phyloP scores from a whole-genome alignment of 176 grass and related monocot genomes.

The Hyparrhenia diplandra region DNA sequence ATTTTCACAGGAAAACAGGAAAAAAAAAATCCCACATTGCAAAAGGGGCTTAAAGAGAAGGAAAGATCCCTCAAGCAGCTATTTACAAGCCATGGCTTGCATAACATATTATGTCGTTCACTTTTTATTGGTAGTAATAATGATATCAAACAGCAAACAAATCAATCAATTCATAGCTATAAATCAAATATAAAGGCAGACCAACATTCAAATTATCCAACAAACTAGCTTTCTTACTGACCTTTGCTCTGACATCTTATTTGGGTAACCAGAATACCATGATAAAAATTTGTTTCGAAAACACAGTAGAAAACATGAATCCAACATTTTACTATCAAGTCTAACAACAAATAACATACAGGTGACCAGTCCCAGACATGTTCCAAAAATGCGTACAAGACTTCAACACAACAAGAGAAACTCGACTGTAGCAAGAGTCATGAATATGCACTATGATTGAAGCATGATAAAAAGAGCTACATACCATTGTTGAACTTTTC shows the following conservation, averaged over 20 bases:
- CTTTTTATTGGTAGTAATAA: background rate
- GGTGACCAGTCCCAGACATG: background rate
- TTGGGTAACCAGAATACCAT: background rate
- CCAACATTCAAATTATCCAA: background rate
- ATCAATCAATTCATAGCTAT: background rate
- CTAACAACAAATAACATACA: background rate
- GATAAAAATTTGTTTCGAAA: background rate
- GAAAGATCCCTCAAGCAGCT: background rate
- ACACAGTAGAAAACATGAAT: background rate
- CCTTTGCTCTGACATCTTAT: background rate
- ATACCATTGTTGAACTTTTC: slow-evolving; percentile 93
- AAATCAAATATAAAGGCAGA: background rate
- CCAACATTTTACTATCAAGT: background rate
- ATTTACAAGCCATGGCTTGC: too few relatives aligned
- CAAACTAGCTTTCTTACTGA: background rate
- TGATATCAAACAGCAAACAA: background rate
- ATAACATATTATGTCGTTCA: too few relatives aligned
- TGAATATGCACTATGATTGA: background rate
- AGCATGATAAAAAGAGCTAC: slow-evolving; percentile 13
- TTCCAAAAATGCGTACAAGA: background rate
- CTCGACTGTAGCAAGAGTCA: background rate
- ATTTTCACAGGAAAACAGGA: background rate
- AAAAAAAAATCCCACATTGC: background rate
- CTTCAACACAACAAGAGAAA: slow-evolving; percentile 20
- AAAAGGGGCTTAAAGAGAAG: background rate